These are phyloP conservation scores for Kwoniella bestiolae DNA, from an alignment of 768 basidiomycete genomes.

Conservation along the genomic window DNA sequence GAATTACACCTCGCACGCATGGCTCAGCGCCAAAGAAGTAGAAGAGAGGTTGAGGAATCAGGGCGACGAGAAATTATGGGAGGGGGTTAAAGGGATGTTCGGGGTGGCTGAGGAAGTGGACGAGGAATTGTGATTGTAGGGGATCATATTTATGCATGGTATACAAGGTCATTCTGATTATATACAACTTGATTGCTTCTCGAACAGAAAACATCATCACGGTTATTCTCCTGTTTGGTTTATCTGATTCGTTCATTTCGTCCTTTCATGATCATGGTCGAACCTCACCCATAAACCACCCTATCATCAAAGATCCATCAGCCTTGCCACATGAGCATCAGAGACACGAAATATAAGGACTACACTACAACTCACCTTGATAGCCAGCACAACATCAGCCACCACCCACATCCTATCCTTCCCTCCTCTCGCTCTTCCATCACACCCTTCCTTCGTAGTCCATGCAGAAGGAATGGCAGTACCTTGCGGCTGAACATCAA, in stretches of 20 bases:
- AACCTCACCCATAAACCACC: not conserved
- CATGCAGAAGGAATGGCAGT: slow-evolving; percentile 36
- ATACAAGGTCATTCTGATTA: not conserved
- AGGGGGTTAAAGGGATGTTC: slow-evolving; percentile 42
- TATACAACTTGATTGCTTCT: not conserved
- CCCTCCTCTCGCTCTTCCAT: slow-evolving; percentile 38
- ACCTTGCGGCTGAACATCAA: slow-evolving; percentile 32
- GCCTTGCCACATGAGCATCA: too few relatives aligned
- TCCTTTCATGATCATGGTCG: not conserved
- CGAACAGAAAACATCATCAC: not conserved
- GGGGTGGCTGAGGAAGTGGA: slow-evolving; percentile 24
- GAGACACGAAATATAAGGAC: not conserved
- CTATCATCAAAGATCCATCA: not conserved
- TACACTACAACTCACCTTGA: slow-evolving; percentile 43
- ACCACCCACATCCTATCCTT: slow-evolving; percentile 46
- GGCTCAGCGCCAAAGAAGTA: slow-evolving; percentile 93
- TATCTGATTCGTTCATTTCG: not conserved
- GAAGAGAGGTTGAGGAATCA: slow-evolving; percentile 57
- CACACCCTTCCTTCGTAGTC: slow-evolving; percentile 25
- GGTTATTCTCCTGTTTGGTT: not conserved
- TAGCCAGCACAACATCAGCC: slow-evolving; percentile 44
- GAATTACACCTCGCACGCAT: slow-evolving; percentile 76
- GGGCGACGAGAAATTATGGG: slow-evolving; percentile 40
- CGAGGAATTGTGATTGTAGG: not conserved
- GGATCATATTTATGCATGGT: not conserved